Conservation (phyloP, 2,329 filamentous ascomycete species). For the Drechmeria coniospora region DNA sequence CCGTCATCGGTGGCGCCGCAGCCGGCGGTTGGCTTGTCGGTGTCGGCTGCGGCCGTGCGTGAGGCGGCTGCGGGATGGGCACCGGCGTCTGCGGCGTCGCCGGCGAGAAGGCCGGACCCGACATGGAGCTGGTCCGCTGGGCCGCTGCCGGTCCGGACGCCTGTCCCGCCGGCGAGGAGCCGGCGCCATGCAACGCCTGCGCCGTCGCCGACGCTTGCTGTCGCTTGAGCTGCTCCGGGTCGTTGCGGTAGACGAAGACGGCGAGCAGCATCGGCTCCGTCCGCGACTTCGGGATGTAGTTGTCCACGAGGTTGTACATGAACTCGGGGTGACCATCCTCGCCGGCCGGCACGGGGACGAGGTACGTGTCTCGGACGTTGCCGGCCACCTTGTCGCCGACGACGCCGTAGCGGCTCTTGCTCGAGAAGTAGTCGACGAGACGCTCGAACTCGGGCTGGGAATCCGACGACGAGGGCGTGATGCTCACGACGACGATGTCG, state of each 20-base stretch:
- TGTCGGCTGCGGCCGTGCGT: constrained; percentile 5
- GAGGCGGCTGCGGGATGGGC: constrained; percentile 19
- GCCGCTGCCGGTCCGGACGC: constrained; percentile 10
- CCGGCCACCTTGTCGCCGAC: constrained; percentile 59
- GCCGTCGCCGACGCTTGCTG: constrained; percentile 9
- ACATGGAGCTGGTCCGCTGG: constrained; percentile 30
- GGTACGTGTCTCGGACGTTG: constrained; percentile 78
- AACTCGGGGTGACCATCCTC: constrained; percentile 64
- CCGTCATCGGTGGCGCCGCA: constrained; percentile 7
- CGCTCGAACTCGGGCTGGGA: constrained; percentile 51
- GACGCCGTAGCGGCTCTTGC: constrained; percentile 74
- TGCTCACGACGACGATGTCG: constrained; percentile 67
- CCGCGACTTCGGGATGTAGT: constrained; percentile 56
- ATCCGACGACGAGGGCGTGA: constrained; percentile 48
- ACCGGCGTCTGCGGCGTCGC: constrained; percentile 27
- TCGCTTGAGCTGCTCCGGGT: constrained; percentile 21
- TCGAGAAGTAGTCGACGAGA: constrained; percentile 77
- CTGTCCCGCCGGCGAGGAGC: constrained; percentile 19
- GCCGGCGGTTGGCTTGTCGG: constrained; percentile 1
- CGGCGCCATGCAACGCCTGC: constrained; percentile 6
- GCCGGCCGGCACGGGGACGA: constrained; percentile 70
- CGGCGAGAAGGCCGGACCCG: constrained; percentile 39
- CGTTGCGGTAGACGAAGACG: constrained; percentile 68
- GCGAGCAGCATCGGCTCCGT: constrained; percentile 66
- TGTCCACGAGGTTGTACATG: constrained; percentile 74